Percentiles rank a stretch among this genome's conserved stretches.
phyloP scores from a whole-genome alignment of 2,329 filamentous ascomycete species.

The Apiospora marii region DNA sequence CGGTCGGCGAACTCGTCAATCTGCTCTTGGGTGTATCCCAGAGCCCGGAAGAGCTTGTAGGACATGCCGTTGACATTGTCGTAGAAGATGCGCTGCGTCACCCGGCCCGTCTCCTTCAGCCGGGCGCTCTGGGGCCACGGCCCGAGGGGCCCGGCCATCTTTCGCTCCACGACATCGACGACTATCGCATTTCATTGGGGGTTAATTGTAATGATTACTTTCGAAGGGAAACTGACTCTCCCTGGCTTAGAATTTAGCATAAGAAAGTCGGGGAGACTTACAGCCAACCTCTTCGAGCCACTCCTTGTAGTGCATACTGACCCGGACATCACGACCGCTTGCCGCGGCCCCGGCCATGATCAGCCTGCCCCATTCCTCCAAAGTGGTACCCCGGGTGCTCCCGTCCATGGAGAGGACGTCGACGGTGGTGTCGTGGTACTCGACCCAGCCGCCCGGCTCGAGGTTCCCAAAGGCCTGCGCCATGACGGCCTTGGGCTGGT shows the following conservation, averaged over 20 bases:
- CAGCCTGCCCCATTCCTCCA: constrained; percentile 33
- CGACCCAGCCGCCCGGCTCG: constrained; percentile 34
- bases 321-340: constrained; percentile 10
- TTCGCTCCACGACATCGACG: constrained; percentile 35
- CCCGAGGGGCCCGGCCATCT: constrained; percentile 38
- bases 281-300: constrained; percentile 37
- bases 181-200: constrained; percentile 12
- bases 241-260: too few species aligned
- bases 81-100: constrained; percentile 37
- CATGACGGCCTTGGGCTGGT: constrained; percentile 9
- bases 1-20: constrained; percentile 31
- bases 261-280: neutral
- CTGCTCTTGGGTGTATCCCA: constrained; percentile 38
- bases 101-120: constrained; percentile 39
- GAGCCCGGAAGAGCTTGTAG: constrained; percentile 38
- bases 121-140: constrained; percentile 37
- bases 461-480: constrained; percentile 24
- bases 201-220: too few species aligned
- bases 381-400: constrained; percentile 30
- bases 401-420: constrained; percentile 31
- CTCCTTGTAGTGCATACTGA: constrained; percentile 29
- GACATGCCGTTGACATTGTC: constrained; percentile 41
- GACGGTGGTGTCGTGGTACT: constrained; percentile 35
- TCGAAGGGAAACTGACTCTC: too few species aligned
- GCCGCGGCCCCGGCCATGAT: constrained; percentile 28